Evolutionary conservation across 2,329 filamentous ascomycete species (phyloP).

Genomic region (Colletotrichum plurivorum): DNA sequence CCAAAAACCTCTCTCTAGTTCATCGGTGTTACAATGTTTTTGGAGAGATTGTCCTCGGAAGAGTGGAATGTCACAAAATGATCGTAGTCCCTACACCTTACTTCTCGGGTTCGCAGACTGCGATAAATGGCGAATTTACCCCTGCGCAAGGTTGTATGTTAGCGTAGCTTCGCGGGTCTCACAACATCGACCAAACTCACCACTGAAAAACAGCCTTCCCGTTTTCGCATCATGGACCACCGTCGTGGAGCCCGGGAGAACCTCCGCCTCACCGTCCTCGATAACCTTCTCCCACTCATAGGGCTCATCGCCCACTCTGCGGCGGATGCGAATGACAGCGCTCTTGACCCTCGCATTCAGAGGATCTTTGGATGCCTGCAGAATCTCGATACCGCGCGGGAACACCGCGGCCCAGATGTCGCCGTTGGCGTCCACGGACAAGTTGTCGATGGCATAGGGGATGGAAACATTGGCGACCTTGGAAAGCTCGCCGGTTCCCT

Average conservation of each 20-base stretch:
- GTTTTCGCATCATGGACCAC: slow-evolving; percentile 48
- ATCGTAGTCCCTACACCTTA: background rate
- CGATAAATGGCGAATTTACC: slow-evolving; percentile 43
- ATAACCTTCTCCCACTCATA: slow-evolving; percentile 46
- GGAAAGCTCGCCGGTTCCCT: slow-evolving; percentile 34
- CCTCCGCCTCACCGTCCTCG: slow-evolving; percentile 45
- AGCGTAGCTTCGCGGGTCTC: background rate
- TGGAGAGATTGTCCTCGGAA: background rate
- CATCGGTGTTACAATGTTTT: too few relatives aligned
- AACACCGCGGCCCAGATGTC: slow-evolving; percentile 46
- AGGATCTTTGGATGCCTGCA: slow-evolving; percentile 41
- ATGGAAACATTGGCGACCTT: slow-evolving; percentile 41
- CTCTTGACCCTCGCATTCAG: slow-evolving; percentile 36
- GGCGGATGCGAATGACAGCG: slow-evolving; percentile 43
- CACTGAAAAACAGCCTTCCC: slow-evolving; percentile 46
- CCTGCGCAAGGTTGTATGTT: slow-evolving; percentile 29
- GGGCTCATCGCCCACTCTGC: slow-evolving; percentile 33
- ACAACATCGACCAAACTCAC: slow-evolving; percentile 39
- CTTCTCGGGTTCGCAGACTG: slow-evolving; percentile 41
- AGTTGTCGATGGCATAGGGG: slow-evolving; percentile 46
- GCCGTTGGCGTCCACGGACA: slow-evolving; percentile 45
- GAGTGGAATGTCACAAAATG: background rate
- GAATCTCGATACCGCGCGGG: slow-evolving; percentile 39
- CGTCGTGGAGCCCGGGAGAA: slow-evolving; percentile 44
- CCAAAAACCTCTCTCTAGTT: too few relatives aligned